phyloP scores from a whole-genome alignment of 805 yeast species.

The Nakazawaea wyomingensis region DNA sequence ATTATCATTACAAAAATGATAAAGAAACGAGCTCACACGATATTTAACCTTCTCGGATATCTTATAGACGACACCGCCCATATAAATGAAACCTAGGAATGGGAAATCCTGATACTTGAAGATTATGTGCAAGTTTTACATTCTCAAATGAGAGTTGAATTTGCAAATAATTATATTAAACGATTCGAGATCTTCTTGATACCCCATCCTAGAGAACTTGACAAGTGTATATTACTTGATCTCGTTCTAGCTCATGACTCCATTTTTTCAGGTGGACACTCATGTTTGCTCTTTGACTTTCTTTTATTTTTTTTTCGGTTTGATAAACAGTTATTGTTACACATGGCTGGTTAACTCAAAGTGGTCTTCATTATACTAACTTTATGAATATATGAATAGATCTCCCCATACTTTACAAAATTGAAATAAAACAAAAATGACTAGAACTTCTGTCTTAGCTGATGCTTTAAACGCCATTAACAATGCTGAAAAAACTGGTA shows the following conservation, averaged over 20 bases:
- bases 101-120: conserved; percentile 15
- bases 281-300: conserved; percentile 36
- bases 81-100: conserved; percentile 12
- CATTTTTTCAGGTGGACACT: conserved; percentile 37
- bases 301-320: conserved; percentile 22
- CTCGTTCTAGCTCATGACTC: conserved; percentile 41
- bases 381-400: conserved; percentile 33
- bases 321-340: conserved; percentile 9
- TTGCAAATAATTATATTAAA: conserved; percentile 5
- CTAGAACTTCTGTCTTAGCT: conserved; percentile 97
- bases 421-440: conserved; percentile 56
- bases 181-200: conserved; percentile 13
- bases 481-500: conserved; percentile 99
- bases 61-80: too few species aligned
- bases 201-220: conserved; percentile 14
- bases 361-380: too few species aligned
- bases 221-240: too few species aligned
- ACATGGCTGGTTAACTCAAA: too few species aligned
- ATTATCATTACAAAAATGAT: too few species aligned
- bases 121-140: conserved; percentile 8
- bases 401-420: too few species aligned
- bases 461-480: conserved; percentile 98
- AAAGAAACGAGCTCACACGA: neutral
- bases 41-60: neutral
- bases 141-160: neutral